These are phyloP conservation scores for Sophora flavescens DNA, from an alignment of 306 rosid genomes.

Conservation along the genomic window DNA sequence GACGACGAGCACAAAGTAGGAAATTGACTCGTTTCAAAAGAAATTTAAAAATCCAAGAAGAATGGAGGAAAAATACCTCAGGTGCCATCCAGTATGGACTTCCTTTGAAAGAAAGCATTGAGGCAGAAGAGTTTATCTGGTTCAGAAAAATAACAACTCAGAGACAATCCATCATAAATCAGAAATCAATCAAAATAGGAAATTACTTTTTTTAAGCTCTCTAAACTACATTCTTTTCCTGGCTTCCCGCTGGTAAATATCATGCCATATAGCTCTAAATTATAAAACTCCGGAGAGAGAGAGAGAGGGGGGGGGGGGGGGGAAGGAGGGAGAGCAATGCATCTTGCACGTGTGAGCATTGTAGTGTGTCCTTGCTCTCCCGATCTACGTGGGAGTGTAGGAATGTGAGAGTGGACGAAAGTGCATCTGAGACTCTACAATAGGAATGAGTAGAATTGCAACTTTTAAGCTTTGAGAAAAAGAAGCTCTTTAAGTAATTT, in stretches of 20 bases:
- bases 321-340: not conserved
- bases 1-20: not conserved
- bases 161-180: slow-evolving; percentile 26
- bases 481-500: slow-evolving; percentile 27
- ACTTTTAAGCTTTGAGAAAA: slow-evolving; percentile 40
- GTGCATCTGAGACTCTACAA: slow-evolving; percentile 28
- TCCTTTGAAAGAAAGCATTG: slow-evolving; percentile 98
- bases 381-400: slow-evolving; percentile 4
- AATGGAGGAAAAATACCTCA: slow-evolving; percentile 65
- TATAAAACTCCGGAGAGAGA: too few species aligned
- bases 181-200: slow-evolving; percentile 24
- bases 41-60: not conserved
- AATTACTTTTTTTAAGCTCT: slow-evolving; percentile 6
- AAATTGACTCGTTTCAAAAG: not conserved
- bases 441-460: slow-evolving; percentile 35
- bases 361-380: slow-evolving; percentile 17
- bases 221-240: slow-evolving; percentile 36
- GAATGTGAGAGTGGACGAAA: not conserved
- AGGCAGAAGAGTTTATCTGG: slow-evolving; percentile 77
- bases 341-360: not conserved
- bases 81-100: slow-evolving; percentile 99
- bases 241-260: slow-evolving; percentile 24
- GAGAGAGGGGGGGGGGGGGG: too few species aligned
- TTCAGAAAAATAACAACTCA: slow-evolving; percentile 45
- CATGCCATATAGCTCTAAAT: too few species aligned